Conservation (phyloP, 352 stramenopile species). For the Globisporangium spiculum region DNA sequence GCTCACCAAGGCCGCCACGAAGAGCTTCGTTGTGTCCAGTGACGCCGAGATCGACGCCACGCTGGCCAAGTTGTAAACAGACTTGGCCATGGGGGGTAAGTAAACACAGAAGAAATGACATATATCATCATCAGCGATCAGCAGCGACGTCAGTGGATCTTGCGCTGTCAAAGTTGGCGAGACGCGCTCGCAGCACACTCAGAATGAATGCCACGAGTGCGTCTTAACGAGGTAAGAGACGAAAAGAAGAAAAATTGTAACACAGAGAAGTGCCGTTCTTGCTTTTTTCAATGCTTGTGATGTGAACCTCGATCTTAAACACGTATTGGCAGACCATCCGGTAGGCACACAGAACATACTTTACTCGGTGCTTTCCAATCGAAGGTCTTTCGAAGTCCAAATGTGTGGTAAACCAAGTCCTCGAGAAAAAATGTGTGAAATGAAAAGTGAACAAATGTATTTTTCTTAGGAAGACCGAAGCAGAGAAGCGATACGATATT, state of each 20-base stretch:
- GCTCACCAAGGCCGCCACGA: slow-evolving; percentile 58
- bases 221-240: background rate
- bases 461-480: no score
- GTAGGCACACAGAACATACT: no score
- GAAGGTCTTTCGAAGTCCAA: no score
- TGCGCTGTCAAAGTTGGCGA: background rate
- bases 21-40: slow-evolving; percentile 64
- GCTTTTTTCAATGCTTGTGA: no score
- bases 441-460: no score
- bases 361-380: no score
- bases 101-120: slow-evolving; percentile 7
- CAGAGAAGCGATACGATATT: no score
- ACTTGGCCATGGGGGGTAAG: background rate
- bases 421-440: no score
- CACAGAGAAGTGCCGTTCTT: background rate
- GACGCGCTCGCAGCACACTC: background rate
- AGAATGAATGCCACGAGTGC: background rate
- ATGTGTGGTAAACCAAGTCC: no score
- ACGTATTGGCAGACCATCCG: no score
- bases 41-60: slow-evolving; percentile 54
- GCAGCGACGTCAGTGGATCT: background rate
- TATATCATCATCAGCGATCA: slow-evolving; percentile 1
- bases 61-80: slow-evolving; percentile 61
- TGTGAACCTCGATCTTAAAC: no score
- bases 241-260: background rate